Base-by-base conservation (phyloP, 2,329 filamentous ascomycete genomes). In the Raffaelea ambrosiae region DNA sequence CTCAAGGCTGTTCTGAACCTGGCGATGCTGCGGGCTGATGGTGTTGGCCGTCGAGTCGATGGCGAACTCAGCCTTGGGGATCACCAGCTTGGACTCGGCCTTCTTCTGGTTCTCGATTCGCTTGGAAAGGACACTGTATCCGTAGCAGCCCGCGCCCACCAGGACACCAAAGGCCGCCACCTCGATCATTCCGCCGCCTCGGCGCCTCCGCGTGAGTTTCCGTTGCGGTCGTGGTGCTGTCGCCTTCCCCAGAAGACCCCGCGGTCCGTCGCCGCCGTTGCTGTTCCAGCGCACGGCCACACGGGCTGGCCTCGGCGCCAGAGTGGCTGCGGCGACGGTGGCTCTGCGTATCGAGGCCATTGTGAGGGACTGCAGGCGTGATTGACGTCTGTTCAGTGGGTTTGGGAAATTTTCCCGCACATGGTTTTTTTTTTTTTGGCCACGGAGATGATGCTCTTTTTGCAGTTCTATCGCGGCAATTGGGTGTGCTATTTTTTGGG, bases 21-120 rank as follows among this genome's bases (percentile, higher is more conserved):
- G 91, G 5, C 88, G 68, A 66, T 95, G 88, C 62, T 95, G 88
- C 84, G 90, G 87, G 60, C 86, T 91, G 56, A 95, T 38, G 47
- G 8, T 18, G 3, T 33, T 4, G 22, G 5, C 19, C 5, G 31
- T 71, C 53, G 68, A 71, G 65, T 94, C 87, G 53, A 88, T 86
- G 49, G 79, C 70, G 38, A 88, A 59, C 46, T 83, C 73, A 1
- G 76, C 76, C 57, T 43, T 54, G 48, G 54, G 53, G 21, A 55
- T 51, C 5, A 52, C 31, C 36, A 49, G 36, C 16, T 43, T 16
- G 9, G 10, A 16, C 41, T 19, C n/a, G 29, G 26, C 18, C 21
- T 26, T 43, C 23, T 44, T 9, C 39, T 47, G 44, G 13, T 22
- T 14, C 14, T 44, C 43, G 16, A 31, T 13, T 18, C 23, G 39